phyloP scores from a whole-genome alignment of 345 rosid species.

The Psidium guajava region DNA sequence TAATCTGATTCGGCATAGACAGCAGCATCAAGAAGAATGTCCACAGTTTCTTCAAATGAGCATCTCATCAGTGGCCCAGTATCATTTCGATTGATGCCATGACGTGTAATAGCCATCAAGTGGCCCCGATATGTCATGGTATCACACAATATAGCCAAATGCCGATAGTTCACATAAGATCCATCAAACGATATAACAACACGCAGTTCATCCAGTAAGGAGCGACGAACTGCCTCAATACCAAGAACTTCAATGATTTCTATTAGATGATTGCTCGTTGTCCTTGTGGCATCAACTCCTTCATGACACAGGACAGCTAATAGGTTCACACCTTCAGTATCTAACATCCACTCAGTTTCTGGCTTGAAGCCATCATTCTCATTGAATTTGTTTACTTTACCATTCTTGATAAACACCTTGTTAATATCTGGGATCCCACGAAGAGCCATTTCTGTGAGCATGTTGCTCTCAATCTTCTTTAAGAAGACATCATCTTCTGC shows the following conservation, averaged over 20 bases:
- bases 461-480: conserved; percentile 91
- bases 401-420: conserved; percentile 84
- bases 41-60: conserved; percentile 97
- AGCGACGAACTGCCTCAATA: conserved; percentile 92
- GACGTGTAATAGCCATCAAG: conserved; percentile 97
- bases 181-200: conserved; percentile 98
- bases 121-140: conserved; percentile 99
- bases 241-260: conserved; percentile 97
- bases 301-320: conserved; percentile 94
- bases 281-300: conserved; percentile 83
- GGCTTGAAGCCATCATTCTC: conserved; percentile 76
- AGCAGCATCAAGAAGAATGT: conserved; percentile 95
- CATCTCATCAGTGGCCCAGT: conserved; percentile 99
- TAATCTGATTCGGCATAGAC: conserved; percentile 84
- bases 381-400: conserved; percentile 71
- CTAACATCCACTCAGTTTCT: conserved; percentile 93
- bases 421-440: conserved; percentile 93
- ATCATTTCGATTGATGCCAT: conserved; percentile 92
- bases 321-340: conserved; percentile 97
- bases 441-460: conserved; percentile 98
- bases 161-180: conserved; percentile 92
- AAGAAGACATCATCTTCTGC: conserved; percentile 98
- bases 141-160: conserved; percentile 92
- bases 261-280: conserved; percentile 93
- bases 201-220: conserved; percentile 86